phyloP scores from a whole-genome alignment of 495 filamentous ascomycete genomes.

The Hypoxylon subgilvum region DNA sequence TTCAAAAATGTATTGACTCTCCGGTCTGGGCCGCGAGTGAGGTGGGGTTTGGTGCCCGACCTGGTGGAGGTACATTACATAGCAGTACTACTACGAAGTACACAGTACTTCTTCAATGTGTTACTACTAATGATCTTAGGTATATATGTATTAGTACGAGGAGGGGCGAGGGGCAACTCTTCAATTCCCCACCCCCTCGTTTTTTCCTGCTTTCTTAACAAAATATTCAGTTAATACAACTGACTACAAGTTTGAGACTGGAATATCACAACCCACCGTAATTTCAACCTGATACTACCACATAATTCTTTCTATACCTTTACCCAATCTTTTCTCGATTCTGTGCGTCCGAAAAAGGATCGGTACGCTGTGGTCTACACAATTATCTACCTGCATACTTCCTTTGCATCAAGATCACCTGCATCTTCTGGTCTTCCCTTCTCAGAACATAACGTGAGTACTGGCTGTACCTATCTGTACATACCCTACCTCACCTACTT shows the following conservation, averaged over 20 bases:
- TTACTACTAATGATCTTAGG: too few relatives aligned
- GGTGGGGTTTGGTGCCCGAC: too few relatives aligned
- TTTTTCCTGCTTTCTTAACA: too few relatives aligned
- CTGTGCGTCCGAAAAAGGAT: not conserved
- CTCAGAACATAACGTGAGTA: conserved; percentile 15
- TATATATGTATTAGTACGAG: too few relatives aligned
- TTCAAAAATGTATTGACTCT: too few relatives aligned
- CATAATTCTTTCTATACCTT: not conserved
- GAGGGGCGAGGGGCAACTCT: conserved; percentile 33
- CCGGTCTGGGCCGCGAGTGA: too few relatives aligned
- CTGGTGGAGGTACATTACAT: too few relatives aligned
- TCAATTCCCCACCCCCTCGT: conserved; percentile 32
- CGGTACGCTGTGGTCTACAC: conserved; percentile 21
- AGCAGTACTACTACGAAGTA: too few relatives aligned
- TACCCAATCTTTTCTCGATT: conserved; percentile 33
- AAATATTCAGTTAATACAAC: conserved; percentile 4
- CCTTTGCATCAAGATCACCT: conserved; percentile 28
- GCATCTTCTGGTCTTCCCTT: conserved; percentile 27
- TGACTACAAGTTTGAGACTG: too few relatives aligned
- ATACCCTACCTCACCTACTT: too few relatives aligned
- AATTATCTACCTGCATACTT: conserved; percentile 20
- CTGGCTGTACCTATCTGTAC: too few relatives aligned
- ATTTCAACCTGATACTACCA: conserved; percentile 34
- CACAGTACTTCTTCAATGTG: too few relatives aligned
- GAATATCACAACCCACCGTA: conserved; percentile 22